Conservation (phyloP, 768 basidiomycete genomes). For the Boletales sp. region DNA sequence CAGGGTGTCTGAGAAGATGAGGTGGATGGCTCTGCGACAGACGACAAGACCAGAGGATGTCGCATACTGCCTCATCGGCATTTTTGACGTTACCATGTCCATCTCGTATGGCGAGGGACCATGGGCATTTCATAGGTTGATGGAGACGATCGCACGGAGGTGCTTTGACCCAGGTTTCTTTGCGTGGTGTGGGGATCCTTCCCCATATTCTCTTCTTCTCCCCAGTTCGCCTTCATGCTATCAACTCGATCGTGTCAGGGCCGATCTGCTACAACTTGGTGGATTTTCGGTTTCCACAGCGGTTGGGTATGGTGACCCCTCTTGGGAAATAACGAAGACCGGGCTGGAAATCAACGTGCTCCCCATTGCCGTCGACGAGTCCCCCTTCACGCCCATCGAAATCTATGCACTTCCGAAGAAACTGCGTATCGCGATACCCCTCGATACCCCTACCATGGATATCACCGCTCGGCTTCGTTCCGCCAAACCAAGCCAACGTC, state of each 20-base stretch:
- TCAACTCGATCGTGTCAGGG: not conserved
- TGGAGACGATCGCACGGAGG: not conserved
- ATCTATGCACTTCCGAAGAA: not conserved
- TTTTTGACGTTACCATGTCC: slow-evolving; percentile 2
- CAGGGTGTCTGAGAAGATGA: slow-evolving; percentile 4
- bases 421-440: not conserved
- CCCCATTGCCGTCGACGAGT: not conserved
- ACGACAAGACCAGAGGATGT: not conserved
- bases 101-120: slow-evolving; percentile 2
- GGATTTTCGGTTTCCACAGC: not conserved
- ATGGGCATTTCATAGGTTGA: not conserved
- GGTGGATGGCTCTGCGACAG: not conserved
- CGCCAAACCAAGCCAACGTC: not conserved
- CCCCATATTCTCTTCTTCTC: not conserved
- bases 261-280: not conserved
- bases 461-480: not conserved
- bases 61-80: slow-evolving; percentile 2
- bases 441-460: not conserved
- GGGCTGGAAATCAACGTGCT: not conserved
- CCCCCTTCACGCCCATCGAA: not conserved
- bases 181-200: not conserved
- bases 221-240: not conserved
- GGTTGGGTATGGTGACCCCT: not conserved
- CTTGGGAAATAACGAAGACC: not conserved
- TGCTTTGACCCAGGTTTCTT: slow-evolving; percentile 1